Evolutionary conservation across 2,329 filamentous ascomycete genomes (phyloP), one percentile per base, ranked within the genome.

Genomic region (Cladophialophora bantiana): DNA sequence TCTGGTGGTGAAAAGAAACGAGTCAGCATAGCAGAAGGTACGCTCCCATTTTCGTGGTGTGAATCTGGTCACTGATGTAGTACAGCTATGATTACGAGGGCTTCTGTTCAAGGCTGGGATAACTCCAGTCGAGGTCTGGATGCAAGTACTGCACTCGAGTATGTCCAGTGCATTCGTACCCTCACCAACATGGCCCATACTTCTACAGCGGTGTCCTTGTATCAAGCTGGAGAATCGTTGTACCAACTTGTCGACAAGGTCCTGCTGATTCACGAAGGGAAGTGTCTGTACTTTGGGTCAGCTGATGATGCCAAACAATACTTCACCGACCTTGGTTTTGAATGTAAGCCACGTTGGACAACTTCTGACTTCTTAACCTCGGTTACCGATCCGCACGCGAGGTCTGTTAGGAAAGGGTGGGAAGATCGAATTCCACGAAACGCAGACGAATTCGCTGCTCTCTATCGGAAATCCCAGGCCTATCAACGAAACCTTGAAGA

Each of bases 321-420:
- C 74, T 93, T 94, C 70, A 78, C 88, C 56, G 79, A 85, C n/a
- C 81, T 93, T 40, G 91, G 91, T 0, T 94, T 93, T 71, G 82
- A 86, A 15, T 92, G 90, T 73, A 90, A 90, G 0, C 84, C 87
- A 26, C 85, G 90, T 13, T 87, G 89, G 84, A 93, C 90, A 0
- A 89, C 89, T 0, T 88, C 88, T 4, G 91, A 94, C 75, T 94
- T 94, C 77, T 78, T 94, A 38, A 94, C 91, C 0, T 92, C 89
- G 1, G 88, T 94, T 73, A 92, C 65, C 7, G 65, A 68, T 48
- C 80, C 83, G 1, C 81, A 87, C 62, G 88, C 89, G 66, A 81
- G 88, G 36, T 79, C 85, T 36, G 75, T 88, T 18, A 83, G 82
- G 48, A 75, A 83, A 15, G 87, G 86, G 1, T 89, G 82, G 76